Evolutionary conservation across 495 filamentous ascomycete species (phyloP), one percentile per base, ranked within the genome.

Genomic region (Penicillium canescens): DNA sequence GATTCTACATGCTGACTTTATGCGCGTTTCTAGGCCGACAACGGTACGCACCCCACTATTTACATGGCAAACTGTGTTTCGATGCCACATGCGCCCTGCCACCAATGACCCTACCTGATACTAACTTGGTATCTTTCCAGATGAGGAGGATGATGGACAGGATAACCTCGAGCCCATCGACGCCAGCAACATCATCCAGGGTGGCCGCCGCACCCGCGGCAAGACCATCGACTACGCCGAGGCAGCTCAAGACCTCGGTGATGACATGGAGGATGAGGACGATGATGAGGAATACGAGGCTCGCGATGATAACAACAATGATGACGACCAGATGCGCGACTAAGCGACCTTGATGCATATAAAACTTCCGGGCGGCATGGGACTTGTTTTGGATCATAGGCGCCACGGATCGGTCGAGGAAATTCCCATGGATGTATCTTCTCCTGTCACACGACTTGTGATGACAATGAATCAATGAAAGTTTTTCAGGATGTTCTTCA

Each of bases 121-220:
- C 56, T 58, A 26, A 45, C 50, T 24, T 31, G 35, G 48, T 44
- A 6, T 49, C 36, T 36, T 23, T 43, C 26, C 60, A 69, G 70
- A 74, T 52, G 86, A 83, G 10, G 83, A 84, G 38, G 87, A 87
- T 3, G 88, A 89, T 11, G 89, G 89, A 44, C 82, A 86, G 9
- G 90, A 94, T 61, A 86, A 89, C 72, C 84, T 96, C 76, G 89
- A 92, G 68, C 92, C 91, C 69, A 95, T 98, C 69, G 90, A 95
- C 67, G 72, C 81, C 35, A 80, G 82, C 59, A 97, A 97, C 79
- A 96, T 98, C 74, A 84, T 98, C 65, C 42, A 55, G 8, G 78
- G 73, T 52, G 88, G 88, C 65, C 82, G 87, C 38, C 92, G 94
- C 69, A 98, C 94, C 36, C 92, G 94, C 59, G 87, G 89, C 58